A percentile compares a stretch with the other conserved stretches of the same genome.
Conservation (phyloP, 495 filamentous ascomycete species). For the Collariella sp. region DNA sequence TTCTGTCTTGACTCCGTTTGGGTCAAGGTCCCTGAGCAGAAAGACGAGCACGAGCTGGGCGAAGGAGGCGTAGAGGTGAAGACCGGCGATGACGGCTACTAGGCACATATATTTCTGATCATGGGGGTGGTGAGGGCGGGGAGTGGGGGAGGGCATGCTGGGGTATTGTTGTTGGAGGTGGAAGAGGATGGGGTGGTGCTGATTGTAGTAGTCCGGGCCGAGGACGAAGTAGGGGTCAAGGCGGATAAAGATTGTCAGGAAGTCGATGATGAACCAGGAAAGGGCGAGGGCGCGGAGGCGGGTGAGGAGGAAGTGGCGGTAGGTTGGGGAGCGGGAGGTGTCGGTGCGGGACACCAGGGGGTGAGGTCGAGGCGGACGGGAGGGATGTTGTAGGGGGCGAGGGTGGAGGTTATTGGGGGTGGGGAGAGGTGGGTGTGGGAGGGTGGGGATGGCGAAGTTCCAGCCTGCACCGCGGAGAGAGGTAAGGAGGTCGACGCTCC, state of each 20-base stretch:
- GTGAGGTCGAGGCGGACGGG: constrained; percentile 7
- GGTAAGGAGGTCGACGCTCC: constrained; percentile 58
- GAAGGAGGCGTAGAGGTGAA: constrained; percentile 23
- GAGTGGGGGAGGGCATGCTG: neutral
- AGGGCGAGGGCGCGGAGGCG: constrained; percentile 41
- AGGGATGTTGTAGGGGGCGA: neutral
- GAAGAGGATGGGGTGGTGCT: constrained; percentile 35
- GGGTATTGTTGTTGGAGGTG: no score
- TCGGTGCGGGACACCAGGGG: constrained; percentile 21
- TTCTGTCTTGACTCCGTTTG: constrained; percentile 34
- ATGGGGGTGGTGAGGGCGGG: constrained; percentile 21
- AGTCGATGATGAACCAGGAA: constrained; percentile 57
- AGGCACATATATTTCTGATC: constrained; percentile 46
- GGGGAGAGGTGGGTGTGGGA: constrained; percentile 11
- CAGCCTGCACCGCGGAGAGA: constrained; percentile 69
- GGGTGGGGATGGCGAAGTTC: constrained; percentile 43
- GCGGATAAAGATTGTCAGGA: constrained; percentile 56
- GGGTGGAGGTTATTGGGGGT: neutral
- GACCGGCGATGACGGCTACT: constrained; percentile 42
- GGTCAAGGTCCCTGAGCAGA: neutral
- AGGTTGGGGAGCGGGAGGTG: constrained; percentile 32
- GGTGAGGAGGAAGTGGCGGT: constrained; percentile 36
- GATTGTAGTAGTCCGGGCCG: constrained; percentile 25
- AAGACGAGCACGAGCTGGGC: neutral
- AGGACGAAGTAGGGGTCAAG: constrained; percentile 66